Evolutionary conservation across 768 basidiomycete genomes (phyloP).

Genomic region (Tricholoma hemisulphureum): DNA sequence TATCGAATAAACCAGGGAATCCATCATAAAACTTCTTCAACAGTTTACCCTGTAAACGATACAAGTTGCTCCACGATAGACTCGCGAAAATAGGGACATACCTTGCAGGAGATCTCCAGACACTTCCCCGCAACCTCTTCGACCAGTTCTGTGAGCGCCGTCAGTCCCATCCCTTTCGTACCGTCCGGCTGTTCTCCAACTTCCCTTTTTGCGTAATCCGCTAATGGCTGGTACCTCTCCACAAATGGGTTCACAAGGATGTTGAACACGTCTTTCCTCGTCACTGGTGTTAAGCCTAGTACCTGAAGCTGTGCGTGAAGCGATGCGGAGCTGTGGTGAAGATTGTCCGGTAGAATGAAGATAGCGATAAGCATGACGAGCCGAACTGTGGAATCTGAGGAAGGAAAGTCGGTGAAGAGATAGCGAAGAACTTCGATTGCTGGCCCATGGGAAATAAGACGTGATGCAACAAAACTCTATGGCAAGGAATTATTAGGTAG

Average conservation of each 20-base stretch:
- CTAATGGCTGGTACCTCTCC: constrained; percentile 50
- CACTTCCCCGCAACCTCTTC: constrained; percentile 60
- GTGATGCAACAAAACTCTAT: constrained; percentile 68
- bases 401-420: constrained; percentile 68
- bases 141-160: constrained; percentile 46
- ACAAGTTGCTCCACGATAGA: neutral
- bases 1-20: constrained; percentile 41
- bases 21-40: constrained; percentile 54
- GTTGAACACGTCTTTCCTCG: constrained; percentile 56
- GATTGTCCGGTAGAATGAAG: constrained; percentile 45
- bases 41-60: constrained; percentile 57
- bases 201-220: constrained; percentile 48
- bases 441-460: constrained; percentile 53
- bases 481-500: constrained; percentile 11
- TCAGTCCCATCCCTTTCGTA: constrained; percentile 40
- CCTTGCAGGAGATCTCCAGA: constrained; percentile 62
- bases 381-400: constrained; percentile 56
- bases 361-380: constrained; percentile 72
- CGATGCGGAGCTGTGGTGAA: constrained; percentile 28
- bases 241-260: constrained; percentile 70
- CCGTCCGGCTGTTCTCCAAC: constrained; percentile 31
- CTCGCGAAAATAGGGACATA: constrained; percentile 13
- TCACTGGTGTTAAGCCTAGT: constrained; percentile 55
- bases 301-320: constrained; percentile 53
- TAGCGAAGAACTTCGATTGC: constrained; percentile 56